Base-by-base conservation (phyloP, 768 basidiomycete species). In the Leccinellum luteum region DNA sequence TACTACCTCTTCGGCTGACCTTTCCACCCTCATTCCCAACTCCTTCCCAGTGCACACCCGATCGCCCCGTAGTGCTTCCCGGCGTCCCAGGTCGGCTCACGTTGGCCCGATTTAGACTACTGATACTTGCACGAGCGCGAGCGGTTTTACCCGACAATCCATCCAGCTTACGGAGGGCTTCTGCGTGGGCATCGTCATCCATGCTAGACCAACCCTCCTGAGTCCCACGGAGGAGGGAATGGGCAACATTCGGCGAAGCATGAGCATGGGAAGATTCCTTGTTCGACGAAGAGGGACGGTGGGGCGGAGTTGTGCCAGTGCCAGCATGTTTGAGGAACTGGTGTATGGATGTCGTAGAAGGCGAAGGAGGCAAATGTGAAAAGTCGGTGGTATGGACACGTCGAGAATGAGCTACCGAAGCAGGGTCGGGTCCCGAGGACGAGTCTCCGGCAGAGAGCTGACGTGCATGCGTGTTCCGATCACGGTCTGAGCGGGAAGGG, bases 151-250 rank as follows among this genome's bases (percentile, higher is more conserved):
- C 87, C 12, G 83, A 83, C 12, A 97, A 70, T 0, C 96, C 96
- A 66, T 99, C 96, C 25, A 99, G 75, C 74, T 96, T 97, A 54
- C 94, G 84, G 34, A 99, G 78, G 9, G 93, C 92, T 65, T 96
- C 94, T 7, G 85, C 90, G 7, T 96, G 94, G 15, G 88, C 87
- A 64, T 91, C 87, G 67, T 95, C 92, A 65, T 92, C 89, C 65
- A 94, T 79, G 59, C 84, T 90, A 15, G 87, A 87, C 91, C 91
- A 94, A 27, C 92, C 92, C 70, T 92, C 88, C 69, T 94, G 92
- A 6, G 89, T 92, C 12, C 92, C 92, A 62, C 90, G 84, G 25
- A 94, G 80, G 54, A 93, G 76, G 1, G 91, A 92, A 67, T 94
- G 92, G 0, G 89, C 92, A 48, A 94, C 90, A 67, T 81, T 89